Percentiles rank a stretch among this genome's conserved stretches.
Conservation (phyloP, 2,329 filamentous ascomycete genomes). For the Penicillium sumatraense region DNA sequence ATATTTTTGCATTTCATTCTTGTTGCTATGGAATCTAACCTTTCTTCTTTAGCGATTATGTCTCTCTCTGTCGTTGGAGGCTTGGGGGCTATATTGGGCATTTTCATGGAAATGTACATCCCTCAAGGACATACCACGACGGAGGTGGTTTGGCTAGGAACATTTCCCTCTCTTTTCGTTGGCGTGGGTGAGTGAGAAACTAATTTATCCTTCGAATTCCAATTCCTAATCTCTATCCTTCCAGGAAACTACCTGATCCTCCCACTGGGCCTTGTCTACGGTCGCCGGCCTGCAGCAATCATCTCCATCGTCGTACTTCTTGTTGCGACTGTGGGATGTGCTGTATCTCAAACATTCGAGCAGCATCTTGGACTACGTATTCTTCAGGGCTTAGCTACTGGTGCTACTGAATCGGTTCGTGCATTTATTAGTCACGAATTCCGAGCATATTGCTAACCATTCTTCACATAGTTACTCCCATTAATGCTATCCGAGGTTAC, state of each 20-base stretch:
- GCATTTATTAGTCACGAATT: too few species aligned
- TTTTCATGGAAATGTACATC: slow-evolving; percentile 39
- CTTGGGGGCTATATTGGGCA: slow-evolving; percentile 37
- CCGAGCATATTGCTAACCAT: neutral
- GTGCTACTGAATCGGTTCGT: slow-evolving; percentile 42
- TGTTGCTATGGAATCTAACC: neutral
- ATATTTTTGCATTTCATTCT: too few species aligned
- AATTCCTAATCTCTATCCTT: neutral
- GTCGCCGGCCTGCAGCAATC: slow-evolving; percentile 44
- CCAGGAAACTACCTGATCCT: slow-evolving; percentile 44
- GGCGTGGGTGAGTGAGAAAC: slow-evolving; percentile 36
- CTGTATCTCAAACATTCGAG: slow-evolving; percentile 36
- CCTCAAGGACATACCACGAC: slow-evolving; percentile 29
- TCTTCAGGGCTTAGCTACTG: slow-evolving; percentile 43
- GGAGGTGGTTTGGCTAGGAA: slow-evolving; percentile 41
- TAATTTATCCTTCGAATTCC: neutral
- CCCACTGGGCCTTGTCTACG: slow-evolving; percentile 44
- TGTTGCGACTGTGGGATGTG: slow-evolving; percentile 39
- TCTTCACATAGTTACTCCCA: slow-evolving; percentile 35
- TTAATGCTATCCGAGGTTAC: slow-evolving; percentile 46
- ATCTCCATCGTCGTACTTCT: slow-evolving; percentile 37
- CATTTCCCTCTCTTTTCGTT: slow-evolving; percentile 46
- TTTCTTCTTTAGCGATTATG: slow-evolving; percentile 25
- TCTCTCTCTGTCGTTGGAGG: slow-evolving; percentile 32
- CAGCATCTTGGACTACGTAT: slow-evolving; percentile 45